Conservation (phyloP, 2,329 filamentous ascomycete species). For the Exophiala mesophila region DNA sequence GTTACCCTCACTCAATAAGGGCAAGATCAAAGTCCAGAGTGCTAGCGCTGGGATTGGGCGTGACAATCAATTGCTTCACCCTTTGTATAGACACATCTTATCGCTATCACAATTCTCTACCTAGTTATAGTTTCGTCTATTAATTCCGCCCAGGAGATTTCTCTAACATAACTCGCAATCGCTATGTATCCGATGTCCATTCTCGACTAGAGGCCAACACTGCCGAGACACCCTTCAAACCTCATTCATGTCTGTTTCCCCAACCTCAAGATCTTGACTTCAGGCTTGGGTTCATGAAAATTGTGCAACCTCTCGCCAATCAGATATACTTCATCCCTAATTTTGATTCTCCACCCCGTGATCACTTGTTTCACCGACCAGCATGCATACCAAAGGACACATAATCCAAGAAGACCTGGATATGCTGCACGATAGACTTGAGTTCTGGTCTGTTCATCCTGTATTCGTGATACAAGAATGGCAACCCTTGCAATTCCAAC, state of each 20-base stretch:
- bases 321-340: conserved; percentile 91
- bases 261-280: conserved; percentile 3
- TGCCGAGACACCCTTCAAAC: no score
- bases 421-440: conserved; percentile 66
- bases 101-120: no score
- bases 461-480: conserved; percentile 30
- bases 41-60: no score
- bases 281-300: conserved; percentile 60
- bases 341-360: conserved; percentile 69
- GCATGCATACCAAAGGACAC: conserved; percentile 29
- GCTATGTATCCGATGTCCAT: no score
- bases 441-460: conserved; percentile 30
- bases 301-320: conserved; percentile 95
- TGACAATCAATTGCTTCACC: no score
- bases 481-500: conserved; percentile 49
- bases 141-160: no score
- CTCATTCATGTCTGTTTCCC: neutral
- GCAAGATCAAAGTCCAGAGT: no score
- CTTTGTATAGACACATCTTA: no score
- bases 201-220: no score
- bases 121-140: no score
- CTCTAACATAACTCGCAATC: no score
- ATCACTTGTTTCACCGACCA: conserved; percentile 48
- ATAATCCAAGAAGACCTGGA: conserved; percentile 56
- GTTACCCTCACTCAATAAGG: no score